Evolutionary conservation across 331 rosid species (phyloP).

Genomic region (Dryas integrifolia): DNA sequence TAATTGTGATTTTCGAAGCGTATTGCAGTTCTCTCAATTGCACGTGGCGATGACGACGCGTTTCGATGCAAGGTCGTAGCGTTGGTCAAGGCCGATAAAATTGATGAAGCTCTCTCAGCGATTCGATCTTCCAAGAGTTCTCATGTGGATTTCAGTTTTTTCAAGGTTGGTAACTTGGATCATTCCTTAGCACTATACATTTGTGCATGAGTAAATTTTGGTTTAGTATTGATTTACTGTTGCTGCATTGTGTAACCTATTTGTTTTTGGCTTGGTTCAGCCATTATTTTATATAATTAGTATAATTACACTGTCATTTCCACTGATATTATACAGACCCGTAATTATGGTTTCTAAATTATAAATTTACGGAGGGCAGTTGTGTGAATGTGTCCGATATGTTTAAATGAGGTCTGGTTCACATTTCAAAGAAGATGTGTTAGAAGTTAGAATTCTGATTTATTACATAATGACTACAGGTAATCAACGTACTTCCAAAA

Average conservation of each 20-base stretch:
- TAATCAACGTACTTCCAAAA: background rate
- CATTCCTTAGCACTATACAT: background rate
- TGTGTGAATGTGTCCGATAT: background rate
- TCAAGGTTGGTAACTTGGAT: slow-evolving; percentile 43
- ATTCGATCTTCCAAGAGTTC: slow-evolving; percentile 48
- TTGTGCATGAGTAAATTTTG: background rate
- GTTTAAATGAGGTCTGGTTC: background rate
- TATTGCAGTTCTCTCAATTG: slow-evolving; percentile 57
- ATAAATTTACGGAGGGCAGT: background rate
- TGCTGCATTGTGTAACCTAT: background rate
- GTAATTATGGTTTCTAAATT: background rate
- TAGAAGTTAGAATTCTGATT: background rate
- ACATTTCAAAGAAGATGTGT: background rate
- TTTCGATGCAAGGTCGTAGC: slow-evolving; percentile 84
- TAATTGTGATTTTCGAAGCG: background rate
- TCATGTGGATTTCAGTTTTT: slow-evolving; percentile 57
- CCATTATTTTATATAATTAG: background rate
- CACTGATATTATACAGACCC: background rate
- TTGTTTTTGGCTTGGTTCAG: background rate
- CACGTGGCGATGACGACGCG: slow-evolving; percentile 79
- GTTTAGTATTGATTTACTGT: background rate
- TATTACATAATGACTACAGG: background rate
- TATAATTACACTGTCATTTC: background rate
- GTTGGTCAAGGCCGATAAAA: slow-evolving; percentile 57
- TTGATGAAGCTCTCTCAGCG: slow-evolving; percentile 57